A percentile compares a stretch with the other conserved stretches of the same genome.
phyloP scores from a whole-genome alignment of 148 eudicot species.

The Silene uniflora region DNA sequence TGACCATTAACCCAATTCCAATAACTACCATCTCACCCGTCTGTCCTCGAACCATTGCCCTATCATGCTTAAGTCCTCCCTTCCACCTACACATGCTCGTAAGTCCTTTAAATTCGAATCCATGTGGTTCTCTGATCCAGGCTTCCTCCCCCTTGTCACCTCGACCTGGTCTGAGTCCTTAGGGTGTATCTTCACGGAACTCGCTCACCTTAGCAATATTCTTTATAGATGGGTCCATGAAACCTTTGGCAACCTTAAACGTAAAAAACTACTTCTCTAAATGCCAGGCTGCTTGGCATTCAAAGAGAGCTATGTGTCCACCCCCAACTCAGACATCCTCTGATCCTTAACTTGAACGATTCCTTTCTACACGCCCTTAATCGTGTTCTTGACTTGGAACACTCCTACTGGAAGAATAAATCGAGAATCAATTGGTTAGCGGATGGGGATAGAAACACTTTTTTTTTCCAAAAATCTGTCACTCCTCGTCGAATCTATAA shows the following conservation, averaged over 20 bases:
- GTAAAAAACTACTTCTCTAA: too few species aligned
- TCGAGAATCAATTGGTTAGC: neutral
- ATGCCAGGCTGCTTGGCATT: neutral
- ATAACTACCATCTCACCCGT: neutral
- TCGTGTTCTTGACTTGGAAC: too few species aligned
- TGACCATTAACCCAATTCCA: neutral
- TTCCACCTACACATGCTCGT: too few species aligned
- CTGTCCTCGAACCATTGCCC: neutral
- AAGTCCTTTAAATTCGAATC: neutral
- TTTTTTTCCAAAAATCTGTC: neutral
- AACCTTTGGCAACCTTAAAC: too few species aligned
- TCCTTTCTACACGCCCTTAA: too few species aligned
- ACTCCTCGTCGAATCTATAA: neutral
- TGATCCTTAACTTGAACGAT: too few species aligned
- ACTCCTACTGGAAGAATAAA: neutral
- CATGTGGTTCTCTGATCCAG: neutral
- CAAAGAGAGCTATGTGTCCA: neutral
- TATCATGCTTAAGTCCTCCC: too few species aligned
- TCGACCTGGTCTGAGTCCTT: too few species aligned
- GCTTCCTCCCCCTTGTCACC: neutral
- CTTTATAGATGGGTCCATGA: too few species aligned
- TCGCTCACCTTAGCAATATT: too few species aligned
- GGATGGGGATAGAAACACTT: neutral
- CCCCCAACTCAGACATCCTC: too few species aligned
- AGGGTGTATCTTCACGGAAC: too few species aligned